Conservation (phyloP, 2,329 filamentous ascomycete species). For the Didymellaceae sp. region DNA sequence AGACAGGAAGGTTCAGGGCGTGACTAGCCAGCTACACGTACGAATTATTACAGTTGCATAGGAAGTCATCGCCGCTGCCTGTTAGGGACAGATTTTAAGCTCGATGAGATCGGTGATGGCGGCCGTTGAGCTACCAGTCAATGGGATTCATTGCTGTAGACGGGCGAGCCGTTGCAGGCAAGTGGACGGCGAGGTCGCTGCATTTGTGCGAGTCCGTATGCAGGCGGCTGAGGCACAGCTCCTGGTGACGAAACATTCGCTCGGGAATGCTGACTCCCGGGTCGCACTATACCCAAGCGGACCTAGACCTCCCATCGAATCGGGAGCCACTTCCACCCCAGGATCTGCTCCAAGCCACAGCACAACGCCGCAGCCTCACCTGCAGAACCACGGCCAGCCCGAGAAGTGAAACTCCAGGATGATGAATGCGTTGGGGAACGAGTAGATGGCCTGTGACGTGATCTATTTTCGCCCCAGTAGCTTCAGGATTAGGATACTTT, state of each 20-base stretch:
- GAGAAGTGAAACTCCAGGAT: slow-evolving; percentile 1
- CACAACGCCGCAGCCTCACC: slow-evolving; percentile 15
- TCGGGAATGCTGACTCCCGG: slow-evolving; percentile 30
- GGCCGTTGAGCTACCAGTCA: slow-evolving; percentile 30
- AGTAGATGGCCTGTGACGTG: neutral
- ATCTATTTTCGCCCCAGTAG: slow-evolving; percentile 11
- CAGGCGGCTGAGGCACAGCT: slow-evolving; percentile 16
- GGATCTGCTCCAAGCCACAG: slow-evolving; percentile 19
- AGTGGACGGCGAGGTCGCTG: slow-evolving; percentile 35
- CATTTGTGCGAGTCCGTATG: slow-evolving; percentile 24
- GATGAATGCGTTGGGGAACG: slow-evolving; percentile 13
- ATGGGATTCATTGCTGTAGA: slow-evolving; percentile 14
- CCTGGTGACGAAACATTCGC: slow-evolving; percentile 18
- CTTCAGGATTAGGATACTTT: slow-evolving; percentile 5
- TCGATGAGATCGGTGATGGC: slow-evolving; percentile 28
- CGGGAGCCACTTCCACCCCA: slow-evolving; percentile 11
- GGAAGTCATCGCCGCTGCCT: no score
- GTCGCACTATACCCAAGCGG: slow-evolving; percentile 17
- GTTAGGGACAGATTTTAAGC: slow-evolving; percentile 18
- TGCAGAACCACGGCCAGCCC: slow-evolving; percentile 6
- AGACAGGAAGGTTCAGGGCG: slow-evolving; percentile 5
- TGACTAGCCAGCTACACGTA: no score
- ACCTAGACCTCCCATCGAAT: slow-evolving; percentile 7
- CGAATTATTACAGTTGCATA: no score
- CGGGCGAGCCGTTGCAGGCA: slow-evolving; percentile 17